These are phyloP conservation scores for Trichoderma aggressivum DNA, from an alignment of 2,329 filamentous ascomycete genomes.

Conservation along the genomic window DNA sequence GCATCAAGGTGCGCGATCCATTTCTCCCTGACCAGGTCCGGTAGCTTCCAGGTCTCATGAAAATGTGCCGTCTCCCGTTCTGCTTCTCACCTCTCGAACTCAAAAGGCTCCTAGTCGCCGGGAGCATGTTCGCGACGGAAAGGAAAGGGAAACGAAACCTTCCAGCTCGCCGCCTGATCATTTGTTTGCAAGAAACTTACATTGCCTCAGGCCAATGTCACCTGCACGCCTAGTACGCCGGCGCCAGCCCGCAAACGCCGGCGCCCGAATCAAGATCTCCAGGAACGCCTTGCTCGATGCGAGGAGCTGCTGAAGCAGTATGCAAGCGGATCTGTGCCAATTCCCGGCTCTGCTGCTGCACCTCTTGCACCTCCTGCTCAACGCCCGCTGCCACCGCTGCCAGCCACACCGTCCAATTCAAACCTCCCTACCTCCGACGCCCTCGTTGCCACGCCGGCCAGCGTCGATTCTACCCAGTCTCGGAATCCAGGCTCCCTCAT, in stretches of 20 bases:
- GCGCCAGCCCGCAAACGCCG: constrained; percentile 58
- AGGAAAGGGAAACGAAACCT: not conserved
- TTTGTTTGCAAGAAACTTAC: constrained; percentile 11
- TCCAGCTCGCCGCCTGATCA: not conserved
- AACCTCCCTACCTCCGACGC: constrained; percentile 22
- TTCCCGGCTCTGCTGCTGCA: constrained; percentile 18
- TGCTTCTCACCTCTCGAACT: not conserved
- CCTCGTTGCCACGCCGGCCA: constrained; percentile 27
- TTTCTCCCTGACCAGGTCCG: constrained; percentile 15
- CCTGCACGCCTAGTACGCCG: constrained; percentile 58
- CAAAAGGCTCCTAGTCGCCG: not conserved
- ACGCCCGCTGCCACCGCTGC: constrained; percentile 10
- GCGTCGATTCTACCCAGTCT: constrained; percentile 30
- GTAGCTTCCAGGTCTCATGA: not conserved
- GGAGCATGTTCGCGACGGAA: not conserved
- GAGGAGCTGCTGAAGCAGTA: constrained; percentile 59
- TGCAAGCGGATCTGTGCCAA: constrained; percentile 39
- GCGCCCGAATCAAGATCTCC: constrained; percentile 58
- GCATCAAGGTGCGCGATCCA: constrained; percentile 49
- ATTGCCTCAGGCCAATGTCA: constrained; percentile 50
- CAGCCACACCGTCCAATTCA: constrained; percentile 21
- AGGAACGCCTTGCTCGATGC: constrained; percentile 57
- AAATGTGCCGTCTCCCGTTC: not conserved
- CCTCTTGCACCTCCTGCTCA: constrained; percentile 26
- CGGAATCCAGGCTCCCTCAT: constrained; percentile 52